Conservation (phyloP, 345 rosid species). For the Salix exigua region DNA sequence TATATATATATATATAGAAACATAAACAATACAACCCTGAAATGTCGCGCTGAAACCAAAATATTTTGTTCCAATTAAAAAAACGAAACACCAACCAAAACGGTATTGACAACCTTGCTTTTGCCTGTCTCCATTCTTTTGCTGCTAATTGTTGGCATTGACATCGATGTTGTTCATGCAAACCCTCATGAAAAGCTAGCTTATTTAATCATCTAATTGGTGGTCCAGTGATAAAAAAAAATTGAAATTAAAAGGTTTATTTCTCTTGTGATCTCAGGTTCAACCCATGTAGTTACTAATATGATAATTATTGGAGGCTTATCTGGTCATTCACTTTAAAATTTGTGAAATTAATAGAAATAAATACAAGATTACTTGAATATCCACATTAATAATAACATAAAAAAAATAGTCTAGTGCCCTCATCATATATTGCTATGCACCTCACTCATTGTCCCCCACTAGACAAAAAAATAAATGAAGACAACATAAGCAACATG, state of each 20-base stretch:
- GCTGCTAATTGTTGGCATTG: constrained; percentile 20
- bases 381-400: too few relatives aligned
- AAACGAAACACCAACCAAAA: too few relatives aligned
- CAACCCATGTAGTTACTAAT: accelerated
- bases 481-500: constrained; percentile 29
- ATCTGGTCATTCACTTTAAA: too few relatives aligned
- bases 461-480: constrained; percentile 14
- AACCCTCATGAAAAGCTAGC: constrained; percentile 15
- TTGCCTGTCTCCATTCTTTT: constrained; percentile 4
- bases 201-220: too few relatives aligned
- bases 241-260: too few relatives aligned
- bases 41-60: too few relatives aligned
- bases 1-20: too few relatives aligned
- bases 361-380: accelerated
- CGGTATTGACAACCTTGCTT: too few relatives aligned
- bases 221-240: too few relatives aligned
- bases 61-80: too few relatives aligned
- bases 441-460: constrained; percentile 34
- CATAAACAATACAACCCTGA: too few relatives aligned
- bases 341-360: accelerated
- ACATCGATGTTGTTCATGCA: constrained; percentile 14
- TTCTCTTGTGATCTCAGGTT: accelerated
- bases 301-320: too few relatives aligned
- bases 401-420: neutral
- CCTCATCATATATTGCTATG: constrained; percentile 25